Conservation (phyloP, 257 asterid species). For the Hygrophila difformis region DNA sequence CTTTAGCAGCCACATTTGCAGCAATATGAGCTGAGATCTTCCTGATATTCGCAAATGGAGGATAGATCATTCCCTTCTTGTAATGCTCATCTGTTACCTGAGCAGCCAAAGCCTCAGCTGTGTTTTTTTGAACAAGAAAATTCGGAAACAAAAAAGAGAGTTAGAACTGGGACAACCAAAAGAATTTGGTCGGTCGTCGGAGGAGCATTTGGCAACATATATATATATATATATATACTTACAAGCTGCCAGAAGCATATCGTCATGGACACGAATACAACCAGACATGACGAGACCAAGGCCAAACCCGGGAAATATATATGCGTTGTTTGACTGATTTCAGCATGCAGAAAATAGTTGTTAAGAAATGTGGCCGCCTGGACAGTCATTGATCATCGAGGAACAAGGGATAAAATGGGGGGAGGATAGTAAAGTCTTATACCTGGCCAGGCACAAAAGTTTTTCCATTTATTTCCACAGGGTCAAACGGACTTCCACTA, state of each 20-base stretch:
- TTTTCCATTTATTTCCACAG: constrained; percentile 63
- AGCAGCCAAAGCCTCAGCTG: constrained; percentile 94
- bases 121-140: constrained; percentile 17
- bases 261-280: constrained; percentile 87
- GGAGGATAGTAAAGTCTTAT: background rate
- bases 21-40: constrained; percentile 87
- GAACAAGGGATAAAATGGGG: background rate
- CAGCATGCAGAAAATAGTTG: background rate
- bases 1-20: constrained; percentile 91
- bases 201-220: background rate
- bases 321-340: constrained; percentile 87
- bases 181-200: background rate
- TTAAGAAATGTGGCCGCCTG: background rate
- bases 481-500: constrained; percentile 91
- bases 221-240: constrained; percentile 21
- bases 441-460: constrained; percentile 76
- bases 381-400: constrained; percentile 3
- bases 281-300: constrained; percentile 89
- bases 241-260: constrained; percentile 95
- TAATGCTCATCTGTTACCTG: constrained; percentile 84
- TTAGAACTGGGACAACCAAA: background rate
- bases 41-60: constrained; percentile 68
- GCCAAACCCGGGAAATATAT: constrained; percentile 92
- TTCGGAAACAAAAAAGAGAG: background rate
- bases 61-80: constrained; percentile 85